Conservation (phyloP, 768 basidiomycete genomes). For the Leucosporidium creatinivorum region DNA sequence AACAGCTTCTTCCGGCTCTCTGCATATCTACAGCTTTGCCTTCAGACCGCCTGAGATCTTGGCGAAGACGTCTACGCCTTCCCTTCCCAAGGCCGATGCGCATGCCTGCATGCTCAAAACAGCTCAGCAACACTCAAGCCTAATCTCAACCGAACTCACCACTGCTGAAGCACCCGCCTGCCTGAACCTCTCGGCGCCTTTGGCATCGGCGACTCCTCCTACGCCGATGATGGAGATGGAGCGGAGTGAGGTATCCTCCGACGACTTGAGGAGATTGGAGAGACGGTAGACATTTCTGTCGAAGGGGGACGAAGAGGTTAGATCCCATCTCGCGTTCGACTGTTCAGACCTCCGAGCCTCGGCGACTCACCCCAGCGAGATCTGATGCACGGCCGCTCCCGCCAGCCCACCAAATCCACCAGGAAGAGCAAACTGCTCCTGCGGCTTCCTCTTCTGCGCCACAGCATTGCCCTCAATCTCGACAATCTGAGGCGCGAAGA, state of each 20-base stretch:
- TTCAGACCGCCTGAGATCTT: too few relatives aligned
- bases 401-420: conserved; percentile 63
- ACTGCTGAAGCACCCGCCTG: conserved; percentile 66
- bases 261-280: conserved; percentile 49
- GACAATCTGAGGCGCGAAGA: conserved; percentile 54
- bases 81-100: too few relatives aligned
- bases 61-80: too few relatives aligned
- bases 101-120: too few relatives aligned
- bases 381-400: conserved; percentile 65
- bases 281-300: conserved; percentile 48
- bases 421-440: conserved; percentile 54
- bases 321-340: background rate
- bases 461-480: conserved; percentile 13
- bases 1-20: too few relatives aligned
- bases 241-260: conserved; percentile 45
- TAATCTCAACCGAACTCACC: background rate
- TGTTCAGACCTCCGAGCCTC: background rate
- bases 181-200: conserved; percentile 60
- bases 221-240: conserved; percentile 63
- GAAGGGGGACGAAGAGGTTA: background rate
- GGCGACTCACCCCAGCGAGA: conserved; percentile 71
- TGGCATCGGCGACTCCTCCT: conserved; percentile 66
- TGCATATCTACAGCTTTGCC: too few relatives aligned
- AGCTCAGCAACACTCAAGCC: too few relatives aligned
- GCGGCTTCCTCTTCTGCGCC: conserved; percentile 13